A percentile compares a stretch with the other conserved stretches of the same genome.
phyloP scores from a whole-genome alignment of 495 filamentous ascomycete species.

The Sabuloglossum arenarium region DNA sequence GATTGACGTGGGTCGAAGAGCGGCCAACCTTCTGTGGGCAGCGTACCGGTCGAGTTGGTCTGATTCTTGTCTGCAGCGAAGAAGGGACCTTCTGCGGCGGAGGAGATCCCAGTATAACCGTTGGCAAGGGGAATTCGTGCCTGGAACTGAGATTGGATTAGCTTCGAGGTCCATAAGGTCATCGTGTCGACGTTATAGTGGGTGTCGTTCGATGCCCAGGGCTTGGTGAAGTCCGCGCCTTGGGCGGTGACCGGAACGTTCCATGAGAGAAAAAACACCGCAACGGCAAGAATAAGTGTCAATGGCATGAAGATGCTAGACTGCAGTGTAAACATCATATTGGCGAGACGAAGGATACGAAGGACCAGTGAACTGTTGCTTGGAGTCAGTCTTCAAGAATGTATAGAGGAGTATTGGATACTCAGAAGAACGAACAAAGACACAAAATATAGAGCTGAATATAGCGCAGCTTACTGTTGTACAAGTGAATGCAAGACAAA shows the following conservation, averaged over 20 bases:
- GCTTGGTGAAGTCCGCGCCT: neutral
- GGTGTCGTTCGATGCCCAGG: conserved; percentile 8
- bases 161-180: conserved; percentile 31
- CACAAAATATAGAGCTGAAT: no score
- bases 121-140: conserved; percentile 41
- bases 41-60: conserved; percentile 10
- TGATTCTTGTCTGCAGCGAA: conserved; percentile 36
- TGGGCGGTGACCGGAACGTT: neutral
- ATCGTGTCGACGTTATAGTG: conserved; percentile 46
- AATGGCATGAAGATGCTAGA: no score
- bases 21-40: conserved; percentile 50
- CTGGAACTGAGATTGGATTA: conserved; percentile 40
- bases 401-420: no score
- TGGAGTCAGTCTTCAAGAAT: no score
- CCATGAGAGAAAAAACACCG: neutral
- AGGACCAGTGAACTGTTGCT: no score
- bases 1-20: conserved; percentile 43
- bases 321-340: no score
- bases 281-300: no score
- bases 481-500: no score
- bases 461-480: no score
- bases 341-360: no score
- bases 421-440: no score
- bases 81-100: conserved; percentile 46
- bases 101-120: conserved; percentile 27